Conservation (phyloP, 345 rosid genomes). For the Crucihimalaya himalaica region DNA sequence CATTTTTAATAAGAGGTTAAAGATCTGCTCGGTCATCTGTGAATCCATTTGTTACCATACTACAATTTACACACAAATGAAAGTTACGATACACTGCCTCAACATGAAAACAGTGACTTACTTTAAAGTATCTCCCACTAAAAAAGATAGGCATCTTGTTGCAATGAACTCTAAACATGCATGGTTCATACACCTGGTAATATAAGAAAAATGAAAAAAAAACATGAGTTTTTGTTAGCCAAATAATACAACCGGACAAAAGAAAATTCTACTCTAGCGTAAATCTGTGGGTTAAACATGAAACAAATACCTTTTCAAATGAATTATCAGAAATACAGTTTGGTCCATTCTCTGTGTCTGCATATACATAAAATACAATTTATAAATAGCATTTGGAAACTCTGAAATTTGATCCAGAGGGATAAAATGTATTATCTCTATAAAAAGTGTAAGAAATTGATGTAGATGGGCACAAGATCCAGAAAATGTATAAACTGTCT, state of each 20-base stretch:
- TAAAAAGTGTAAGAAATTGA: background rate
- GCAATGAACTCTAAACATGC: constrained; percentile 61
- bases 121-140: constrained; percentile 94
- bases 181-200: constrained; percentile 67
- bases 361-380: constrained; percentile 12
- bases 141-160: constrained; percentile 67
- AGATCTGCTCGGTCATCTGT: constrained; percentile 10
- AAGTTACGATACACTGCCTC: background rate
- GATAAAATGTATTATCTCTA: background rate
- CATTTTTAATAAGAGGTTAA: background rate
- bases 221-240: constrained; percentile 14
- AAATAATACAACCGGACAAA: background rate
- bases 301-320: constrained; percentile 36
- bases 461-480: background rate
- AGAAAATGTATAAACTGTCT: background rate
- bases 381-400: background rate
- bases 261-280: background rate
- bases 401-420: background rate
- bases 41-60: constrained; percentile 12
- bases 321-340: constrained; percentile 23
- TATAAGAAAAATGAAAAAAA: background rate
- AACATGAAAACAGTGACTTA: constrained; percentile 40
- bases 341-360: constrained; percentile 32
- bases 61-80: background rate
- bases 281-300: background rate